phyloP scores from a whole-genome alignment of 208 protist genomes.

The Acanthamoeba lenticulata region DNA sequence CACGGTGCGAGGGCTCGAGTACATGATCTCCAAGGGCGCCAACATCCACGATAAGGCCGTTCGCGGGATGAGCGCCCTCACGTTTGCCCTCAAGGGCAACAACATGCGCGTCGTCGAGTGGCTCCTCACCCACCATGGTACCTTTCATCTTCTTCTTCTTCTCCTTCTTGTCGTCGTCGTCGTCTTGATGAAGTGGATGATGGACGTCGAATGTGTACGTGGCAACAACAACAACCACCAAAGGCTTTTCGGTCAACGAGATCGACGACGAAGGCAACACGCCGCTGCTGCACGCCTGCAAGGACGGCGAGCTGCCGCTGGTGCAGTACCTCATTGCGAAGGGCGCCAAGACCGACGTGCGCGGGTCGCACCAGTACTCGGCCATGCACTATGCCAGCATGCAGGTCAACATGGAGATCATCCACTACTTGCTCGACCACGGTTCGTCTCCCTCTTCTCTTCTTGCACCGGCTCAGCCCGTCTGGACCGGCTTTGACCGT shows the following conservation, averaged over 20 bases:
- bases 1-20: neutral
- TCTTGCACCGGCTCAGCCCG: too few relatives aligned
- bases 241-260: neutral
- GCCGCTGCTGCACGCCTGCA: neutral
- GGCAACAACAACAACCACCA: too few relatives aligned
- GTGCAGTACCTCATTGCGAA: neutral
- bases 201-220: too few relatives aligned
- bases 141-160: neutral
- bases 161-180: too few relatives aligned
- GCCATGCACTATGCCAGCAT: neutral
- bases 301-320: neutral
- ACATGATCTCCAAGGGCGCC: neutral
- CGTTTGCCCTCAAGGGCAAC: neutral
- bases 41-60: neutral
- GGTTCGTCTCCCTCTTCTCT: too few relatives aligned
- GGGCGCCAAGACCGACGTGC: constrained; percentile 1
- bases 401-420: neutral
- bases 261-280: neutral
- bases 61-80: neutral
- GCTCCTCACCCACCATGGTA: neutral
- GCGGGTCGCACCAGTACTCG: neutral
- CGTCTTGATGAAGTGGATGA: too few relatives aligned
- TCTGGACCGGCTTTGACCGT: too few relatives aligned
- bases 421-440: neutral
- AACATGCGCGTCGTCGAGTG: neutral